Percentiles rank a stretch among this genome's conserved stretches.
These are phyloP conservation scores for Alternaria arborescens DNA, from an alignment of 2,329 filamentous ascomycete species.

Conservation along the genomic window DNA sequence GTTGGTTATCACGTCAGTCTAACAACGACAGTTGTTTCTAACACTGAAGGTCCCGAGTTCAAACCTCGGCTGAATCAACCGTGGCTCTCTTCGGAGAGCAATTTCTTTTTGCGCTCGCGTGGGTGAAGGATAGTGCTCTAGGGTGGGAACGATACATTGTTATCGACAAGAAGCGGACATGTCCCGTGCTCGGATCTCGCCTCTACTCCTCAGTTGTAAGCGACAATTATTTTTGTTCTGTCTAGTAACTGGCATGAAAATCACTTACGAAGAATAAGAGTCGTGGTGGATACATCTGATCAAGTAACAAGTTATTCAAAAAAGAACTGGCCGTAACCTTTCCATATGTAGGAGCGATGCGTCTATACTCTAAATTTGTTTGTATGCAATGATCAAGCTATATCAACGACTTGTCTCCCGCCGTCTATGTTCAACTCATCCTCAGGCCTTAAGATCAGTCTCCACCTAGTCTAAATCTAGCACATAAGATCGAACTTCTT, in stretches of 20 bases:
- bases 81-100: neutral
- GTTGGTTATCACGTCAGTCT: slow-evolving; percentile 60
- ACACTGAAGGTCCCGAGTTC: slow-evolving; percentile 6
- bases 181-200: neutral
- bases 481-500: slow-evolving; percentile 65
- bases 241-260: neutral
- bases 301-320: neutral
- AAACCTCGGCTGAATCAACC: slow-evolving; percentile 3
- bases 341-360: neutral
- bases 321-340: neutral
- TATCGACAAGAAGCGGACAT: neutral
- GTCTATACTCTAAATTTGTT: slow-evolving; percentile 1
- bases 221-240: neutral
- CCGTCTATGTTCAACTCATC: neutral
- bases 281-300: neutral
- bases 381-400: neutral
- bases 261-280: neutral
- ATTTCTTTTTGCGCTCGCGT: neutral
- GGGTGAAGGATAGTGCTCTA: neutral
- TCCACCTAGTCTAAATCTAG: slow-evolving; percentile 31
- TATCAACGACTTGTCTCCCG: neutral
- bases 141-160: neutral
- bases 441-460: neutral
- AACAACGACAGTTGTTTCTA: slow-evolving; percentile 39
- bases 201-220: neutral